A percentile compares a stretch with the other conserved stretches of the same genome.
Evolutionary conservation across 805 yeast genomes (phyloP).

Genomic region (Barnettozyma salicaria): DNA sequence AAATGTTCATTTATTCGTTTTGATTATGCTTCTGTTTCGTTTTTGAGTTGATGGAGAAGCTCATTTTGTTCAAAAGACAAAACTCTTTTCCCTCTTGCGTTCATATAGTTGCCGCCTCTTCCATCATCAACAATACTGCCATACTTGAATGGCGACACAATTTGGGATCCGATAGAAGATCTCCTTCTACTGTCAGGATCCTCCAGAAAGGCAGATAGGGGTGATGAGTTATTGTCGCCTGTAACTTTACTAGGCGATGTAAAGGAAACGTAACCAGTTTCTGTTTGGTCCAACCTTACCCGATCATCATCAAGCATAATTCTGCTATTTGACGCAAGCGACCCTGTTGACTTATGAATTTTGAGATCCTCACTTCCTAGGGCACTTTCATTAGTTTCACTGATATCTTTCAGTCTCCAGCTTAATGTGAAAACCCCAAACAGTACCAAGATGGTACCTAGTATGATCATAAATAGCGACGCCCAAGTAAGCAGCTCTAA

Average conservation of each 20-base stretch:
- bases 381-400: no score
- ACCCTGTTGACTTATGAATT: slow-evolving; percentile 17
- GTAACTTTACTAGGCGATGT: slow-evolving; percentile 30
- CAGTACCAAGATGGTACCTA: slow-evolving; percentile 58
- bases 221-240: slow-evolving; percentile 14
- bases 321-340: no score
- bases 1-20: background rate
- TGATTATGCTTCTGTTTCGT: slow-evolving; percentile 12
- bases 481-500: background rate
- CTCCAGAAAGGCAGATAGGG: slow-evolving; percentile 1
- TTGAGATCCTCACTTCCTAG: no score
- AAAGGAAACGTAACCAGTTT: slow-evolving; percentile 33
- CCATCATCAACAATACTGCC: slow-evolving; percentile 14
- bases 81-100: slow-evolving; percentile 27
- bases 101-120: background rate
- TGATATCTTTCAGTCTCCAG: slow-evolving; percentile 70
- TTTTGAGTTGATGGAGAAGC: slow-evolving; percentile 40
- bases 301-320: background rate
- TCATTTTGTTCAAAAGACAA: slow-evolving; percentile 50
- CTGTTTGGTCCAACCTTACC: slow-evolving; percentile 9
- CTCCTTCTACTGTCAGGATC: slow-evolving; percentile 1
- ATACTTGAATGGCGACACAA: slow-evolving; percentile 14
- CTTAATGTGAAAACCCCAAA: slow-evolving; percentile 72
- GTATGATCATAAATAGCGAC: slow-evolving; percentile 24
- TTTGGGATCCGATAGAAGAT: background rate